Base-by-base conservation (phyloP, 2,329 filamentous ascomycete species). In the Nigrograna mackinnonii region DNA sequence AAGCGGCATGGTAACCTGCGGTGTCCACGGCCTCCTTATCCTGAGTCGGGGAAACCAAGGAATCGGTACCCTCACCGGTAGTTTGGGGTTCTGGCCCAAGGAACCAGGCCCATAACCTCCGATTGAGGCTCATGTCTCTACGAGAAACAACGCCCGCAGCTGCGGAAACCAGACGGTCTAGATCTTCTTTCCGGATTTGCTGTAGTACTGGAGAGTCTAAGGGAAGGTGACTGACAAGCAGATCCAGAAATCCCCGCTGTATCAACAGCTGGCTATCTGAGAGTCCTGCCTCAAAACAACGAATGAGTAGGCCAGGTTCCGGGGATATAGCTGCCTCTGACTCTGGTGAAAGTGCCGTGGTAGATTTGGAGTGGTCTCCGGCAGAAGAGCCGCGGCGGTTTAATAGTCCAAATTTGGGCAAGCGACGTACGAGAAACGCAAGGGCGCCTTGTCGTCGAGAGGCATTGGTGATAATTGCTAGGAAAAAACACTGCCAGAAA, bases 401-500 rank as follows among this genome's bases (percentile, higher is more conserved):
- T 5, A 48, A 35, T 14, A 53, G 51, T 5, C 80, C 83, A 41
- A 95, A 75, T 54, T 80, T 86, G 16, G 95, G 94, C 21, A 99
- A 74, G 57, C 83, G 84, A 44, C 91, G 85, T 36, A 83, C 78
- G 30, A 99, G 76, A 67, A 95, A 99, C 22, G 91, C 91, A 44
- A 99, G 76, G 28, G 91, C 91, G 19, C 94, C 94, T 50, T 89
- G 84, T 41, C 94, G 84, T 47, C 92, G 81, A 47, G 85, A 91
- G 31, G 89, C 82, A 58, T 91, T 92, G 1, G 94, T 96, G 46
- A 99, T 94, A 14, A 89, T 87, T 7, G 92, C 90, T 14, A 99
- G 75, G 60, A 99, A 97, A 62, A 99, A 87, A 66, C 91, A 96
- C 71, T 99, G 94, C 94, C 94, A 99, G 67, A 97, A 99, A 67